phyloP scores from a whole-genome alignment of 2,329 filamentous ascomycete genomes.

The Paecilomyces sp. region DNA sequence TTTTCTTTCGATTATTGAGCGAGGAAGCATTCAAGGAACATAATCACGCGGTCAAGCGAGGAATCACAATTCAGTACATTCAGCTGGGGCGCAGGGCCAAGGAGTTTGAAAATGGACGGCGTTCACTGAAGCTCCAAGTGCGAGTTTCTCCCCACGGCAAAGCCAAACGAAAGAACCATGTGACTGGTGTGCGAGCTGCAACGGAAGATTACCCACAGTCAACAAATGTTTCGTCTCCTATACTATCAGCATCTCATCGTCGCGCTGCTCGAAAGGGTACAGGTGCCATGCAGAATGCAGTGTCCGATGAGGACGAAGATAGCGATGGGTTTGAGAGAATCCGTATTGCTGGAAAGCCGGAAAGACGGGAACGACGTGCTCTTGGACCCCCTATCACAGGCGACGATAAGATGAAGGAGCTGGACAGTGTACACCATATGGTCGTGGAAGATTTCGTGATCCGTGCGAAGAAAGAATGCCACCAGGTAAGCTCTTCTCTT shows the following conservation, averaged over 20 bases:
- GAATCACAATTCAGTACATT: conserved; percentile 67
- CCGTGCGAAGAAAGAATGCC: conserved; percentile 36
- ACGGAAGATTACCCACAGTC: conserved; percentile 50
- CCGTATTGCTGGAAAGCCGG: conserved; percentile 26
- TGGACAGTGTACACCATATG: conserved; percentile 36
- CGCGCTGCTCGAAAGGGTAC: conserved; percentile 17
- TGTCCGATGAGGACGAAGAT: conserved; percentile 21
- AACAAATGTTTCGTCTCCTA: conserved; percentile 61
- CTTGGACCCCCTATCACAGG: conserved; percentile 41
- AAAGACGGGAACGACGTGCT: conserved; percentile 15
- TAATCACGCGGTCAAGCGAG: conserved; percentile 56
- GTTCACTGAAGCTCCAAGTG: conserved; percentile 47
- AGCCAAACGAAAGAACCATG: conserved; percentile 16
- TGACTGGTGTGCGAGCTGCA: conserved; percentile 25
- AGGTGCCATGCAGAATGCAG: conserved; percentile 10
- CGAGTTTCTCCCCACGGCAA: conserved; percentile 41
- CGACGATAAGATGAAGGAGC: conserved; percentile 33
- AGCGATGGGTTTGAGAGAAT: conserved; percentile 39
- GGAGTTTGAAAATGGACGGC: conserved; percentile 40
- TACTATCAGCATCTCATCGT: conserved; percentile 40
- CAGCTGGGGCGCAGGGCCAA: conserved; percentile 36
- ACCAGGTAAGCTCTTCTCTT: conserved; percentile 26
- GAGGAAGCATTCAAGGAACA: conserved; percentile 69
- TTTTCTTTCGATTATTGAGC: conserved; percentile 69
- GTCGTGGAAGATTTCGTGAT: conserved; percentile 43